A percentile compares a stretch with the other conserved stretches of the same genome.
These are phyloP conservation scores for Crithidia expoeki DNA, from an alignment of 208 protist species.

Conservation along the genomic window DNA sequence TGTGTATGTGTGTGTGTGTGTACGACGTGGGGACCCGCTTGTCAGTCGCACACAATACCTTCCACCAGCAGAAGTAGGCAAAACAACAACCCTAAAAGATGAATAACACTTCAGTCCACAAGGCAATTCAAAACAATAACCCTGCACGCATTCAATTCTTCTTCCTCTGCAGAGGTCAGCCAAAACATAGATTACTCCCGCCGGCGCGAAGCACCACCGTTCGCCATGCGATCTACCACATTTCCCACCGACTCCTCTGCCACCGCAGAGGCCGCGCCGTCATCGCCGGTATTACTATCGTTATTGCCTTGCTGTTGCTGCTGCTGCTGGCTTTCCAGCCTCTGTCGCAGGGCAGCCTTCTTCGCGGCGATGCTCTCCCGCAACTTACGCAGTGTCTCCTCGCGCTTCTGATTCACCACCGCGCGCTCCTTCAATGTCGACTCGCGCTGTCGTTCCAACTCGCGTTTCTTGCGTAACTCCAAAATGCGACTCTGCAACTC, in stretches of 20 bases:
- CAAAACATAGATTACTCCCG: no score
- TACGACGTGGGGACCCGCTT: no score
- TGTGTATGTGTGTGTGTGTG: no score
- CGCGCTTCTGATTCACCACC: constrained; percentile 59
- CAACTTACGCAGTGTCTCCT: constrained; percentile 76
- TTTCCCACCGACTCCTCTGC: constrained; percentile 38
- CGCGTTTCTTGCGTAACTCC: constrained; percentile 86
- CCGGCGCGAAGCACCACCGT: background rate
- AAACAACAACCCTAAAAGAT: no score
- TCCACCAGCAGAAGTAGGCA: no score
- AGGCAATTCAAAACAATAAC: no score
- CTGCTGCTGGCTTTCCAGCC: constrained; percentile 40
- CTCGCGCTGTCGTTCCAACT: constrained; percentile 81
- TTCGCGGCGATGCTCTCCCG: constrained; percentile 81
- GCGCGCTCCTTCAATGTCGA: constrained; percentile 65
- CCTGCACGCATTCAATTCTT: no score
- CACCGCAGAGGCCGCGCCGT: background rate
- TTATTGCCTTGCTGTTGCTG: constrained; percentile 14
- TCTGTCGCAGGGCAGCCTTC: constrained; percentile 75
- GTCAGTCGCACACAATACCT: no score
- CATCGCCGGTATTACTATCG: background rate
- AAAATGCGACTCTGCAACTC: constrained; percentile 81
- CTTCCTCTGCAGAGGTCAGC: no score
- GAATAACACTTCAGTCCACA: no score
- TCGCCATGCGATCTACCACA: constrained; percentile 49